These are phyloP conservation scores for Cladosporium oxysporum DNA, from an alignment of 2,329 filamentous ascomycete species.

Conservation along the genomic window DNA sequence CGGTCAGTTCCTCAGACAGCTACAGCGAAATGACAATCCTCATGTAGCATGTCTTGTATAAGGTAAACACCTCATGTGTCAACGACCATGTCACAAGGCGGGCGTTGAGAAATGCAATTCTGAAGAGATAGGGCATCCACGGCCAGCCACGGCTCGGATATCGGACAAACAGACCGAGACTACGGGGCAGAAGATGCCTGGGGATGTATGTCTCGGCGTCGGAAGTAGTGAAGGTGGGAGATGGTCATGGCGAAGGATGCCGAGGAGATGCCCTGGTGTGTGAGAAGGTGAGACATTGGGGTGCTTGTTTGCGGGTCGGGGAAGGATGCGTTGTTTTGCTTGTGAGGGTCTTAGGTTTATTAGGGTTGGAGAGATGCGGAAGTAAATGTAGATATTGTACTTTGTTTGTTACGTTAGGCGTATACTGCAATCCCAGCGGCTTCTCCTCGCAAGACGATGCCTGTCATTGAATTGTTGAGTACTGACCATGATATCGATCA, in stretches of 20 bases:
- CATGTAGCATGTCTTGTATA: background rate
- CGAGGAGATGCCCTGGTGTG: background rate
- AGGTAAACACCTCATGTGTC: background rate
- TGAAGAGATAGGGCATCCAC: background rate
- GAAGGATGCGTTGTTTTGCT: background rate
- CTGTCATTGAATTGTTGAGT: background rate
- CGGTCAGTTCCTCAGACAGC: background rate
- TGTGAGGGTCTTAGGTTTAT: background rate
- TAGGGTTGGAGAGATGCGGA: background rate
- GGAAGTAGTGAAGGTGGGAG: background rate
- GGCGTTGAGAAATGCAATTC: constrained; percentile 1
- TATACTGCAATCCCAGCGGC: background rate
- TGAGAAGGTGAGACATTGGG: constrained; percentile 4
- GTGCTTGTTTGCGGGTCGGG: background rate
- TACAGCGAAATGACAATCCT: background rate
- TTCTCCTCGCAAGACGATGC: background rate
- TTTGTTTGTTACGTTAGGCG: background rate
- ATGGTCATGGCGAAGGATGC: background rate
- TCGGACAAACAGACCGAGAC: background rate
- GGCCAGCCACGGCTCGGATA: background rate
- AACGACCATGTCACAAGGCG: background rate
- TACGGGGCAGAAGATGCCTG: background rate
- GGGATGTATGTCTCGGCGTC: constrained; percentile 6
- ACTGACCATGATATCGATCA: background rate
- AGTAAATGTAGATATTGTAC: background rate